Base-by-base conservation (phyloP, 1,284 basidiomycete species). In the Trametes hirsuta region DNA sequence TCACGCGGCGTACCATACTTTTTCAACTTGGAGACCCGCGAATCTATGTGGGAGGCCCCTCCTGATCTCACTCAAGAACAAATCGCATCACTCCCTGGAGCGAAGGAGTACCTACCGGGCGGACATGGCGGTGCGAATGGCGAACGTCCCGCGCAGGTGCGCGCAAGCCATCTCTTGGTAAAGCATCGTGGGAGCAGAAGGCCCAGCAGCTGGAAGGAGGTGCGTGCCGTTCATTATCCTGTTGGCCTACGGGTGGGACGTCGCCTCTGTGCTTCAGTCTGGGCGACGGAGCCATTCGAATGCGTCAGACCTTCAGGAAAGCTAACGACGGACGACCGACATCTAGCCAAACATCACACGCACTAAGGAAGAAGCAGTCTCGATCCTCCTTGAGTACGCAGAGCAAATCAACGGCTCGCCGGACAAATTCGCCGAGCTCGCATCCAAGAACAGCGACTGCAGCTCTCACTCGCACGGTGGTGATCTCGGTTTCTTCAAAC, bases 101-200 rank as follows among this genome's bases (percentile, higher is more conserved):
- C 89, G 24, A 74, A 84, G 34, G 59, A 72, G 41, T 77, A 85
- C 50, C 76, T 88, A 58, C 71, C 79, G 42, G 56, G 56, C 12
- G 56, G 44, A 10, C 49, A 52, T 36, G 67, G 65, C 34, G 59
- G 61, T 24, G 65, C 62, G 9, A 69, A 72, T 55, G 65, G 63
- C 63, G 61, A 62, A 1, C 64, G 68, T 53, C 76, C 80, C 10
- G 82, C 78, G 14, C 84, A 93, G 75, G 94, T 98, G 36, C 87
- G 95, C 58, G 97, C 96, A 11, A 96, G 94, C 72, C 97, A 99
- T 79, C 80, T 99, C 64, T 80, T 99, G 55, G 89, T 98, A 67
- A 99, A 99, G 79, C 96, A 98, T 76, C 79, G 77, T 25, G 93
- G 85, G 12, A 96, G 93, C 72, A 81, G 97, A 59, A 80, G 95